A percentile compares a stretch with the other conserved stretches of the same genome.
phyloP scores from a whole-genome alignment of 176 grass and related monocot genomes.

The Carex kokanica region DNA sequence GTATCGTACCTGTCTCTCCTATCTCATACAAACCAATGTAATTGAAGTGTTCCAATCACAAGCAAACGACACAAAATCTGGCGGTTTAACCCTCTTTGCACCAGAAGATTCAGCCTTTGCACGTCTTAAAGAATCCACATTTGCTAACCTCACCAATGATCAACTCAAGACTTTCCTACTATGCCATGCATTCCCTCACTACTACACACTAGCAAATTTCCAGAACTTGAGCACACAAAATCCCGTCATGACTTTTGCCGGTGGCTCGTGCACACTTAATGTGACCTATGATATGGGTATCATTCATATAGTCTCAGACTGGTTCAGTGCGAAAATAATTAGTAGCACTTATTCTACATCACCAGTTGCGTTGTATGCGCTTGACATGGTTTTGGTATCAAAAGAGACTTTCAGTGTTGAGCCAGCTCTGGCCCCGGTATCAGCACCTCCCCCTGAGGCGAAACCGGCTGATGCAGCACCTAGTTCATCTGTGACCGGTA shows the following conservation, averaged over 20 bases:
- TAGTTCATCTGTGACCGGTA: slow-evolving; percentile 21
- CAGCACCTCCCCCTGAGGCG: slow-evolving; percentile 50
- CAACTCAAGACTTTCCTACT: slow-evolving; percentile 75
- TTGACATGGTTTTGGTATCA: slow-evolving; percentile 75
- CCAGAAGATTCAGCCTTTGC: slow-evolving; percentile 78
- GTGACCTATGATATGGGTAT: slow-evolving; percentile 62
- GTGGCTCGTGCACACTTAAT: slow-evolving; percentile 62
- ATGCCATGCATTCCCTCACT: slow-evolving; percentile 73
- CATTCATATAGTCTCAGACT: slow-evolving; percentile 59
- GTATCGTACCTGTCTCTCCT: slow-evolving; percentile 76
- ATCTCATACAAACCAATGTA: slow-evolving; percentile 68
- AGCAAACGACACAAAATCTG: slow-evolving; percentile 62
- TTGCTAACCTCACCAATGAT: slow-evolving; percentile 77
- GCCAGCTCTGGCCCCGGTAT: slow-evolving; percentile 62
- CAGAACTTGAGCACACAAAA: slow-evolving; percentile 64
- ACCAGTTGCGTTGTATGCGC: slow-evolving; percentile 66
- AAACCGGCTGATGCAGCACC: slow-evolving; percentile 52
- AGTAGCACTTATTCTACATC: slow-evolving; percentile 76
- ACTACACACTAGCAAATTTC: slow-evolving; percentile 81
- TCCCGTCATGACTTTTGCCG: slow-evolving; percentile 84
- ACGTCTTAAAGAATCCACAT: slow-evolving; percentile 56
- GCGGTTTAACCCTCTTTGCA: slow-evolving; percentile 84
- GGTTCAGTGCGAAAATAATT: slow-evolving; percentile 72
- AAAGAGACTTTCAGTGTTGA: slow-evolving; percentile 76
- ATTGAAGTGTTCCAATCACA: slow-evolving; percentile 85